Evolutionary conservation across 2,329 filamentous ascomycete genomes (phyloP), one percentile per base, ranked within the genome.

Genomic region (Talaromyces sp.): DNA sequence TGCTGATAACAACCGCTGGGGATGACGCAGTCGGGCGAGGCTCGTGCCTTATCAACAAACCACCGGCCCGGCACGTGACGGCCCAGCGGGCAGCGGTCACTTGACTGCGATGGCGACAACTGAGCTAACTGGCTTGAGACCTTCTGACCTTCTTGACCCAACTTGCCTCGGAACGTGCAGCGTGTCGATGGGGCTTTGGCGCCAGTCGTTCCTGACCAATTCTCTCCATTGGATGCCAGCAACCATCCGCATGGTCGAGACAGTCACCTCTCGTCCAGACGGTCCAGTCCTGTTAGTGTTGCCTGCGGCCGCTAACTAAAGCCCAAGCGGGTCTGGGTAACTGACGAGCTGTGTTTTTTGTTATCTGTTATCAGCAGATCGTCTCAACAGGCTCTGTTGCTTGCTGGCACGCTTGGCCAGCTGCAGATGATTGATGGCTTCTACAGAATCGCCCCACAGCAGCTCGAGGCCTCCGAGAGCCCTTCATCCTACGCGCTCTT

Each of bases 401-500:
- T 21, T 49, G 58, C 32, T 35, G 29, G 58, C 35, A 56, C 43
- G 31, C 41, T 52, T 43, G 24, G 14, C 43, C 50, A 31, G n/a
- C 51, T 54, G 52, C 13, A 67, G 64, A 62, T 60, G 17, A 21
- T n/a, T 26, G 60, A 72, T 69, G 66, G 70, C 70, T 49, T 65
- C 68, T 50, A 65, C 66, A 62, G 58, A 66, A 54, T 64, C 66
- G 46, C 29, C 53, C 19, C 66, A 67, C 31, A 60, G 67, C 68
- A 66, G 59, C 61, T 57, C 62, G 55, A 66, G 58, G 52, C 67
- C 67, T 59, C 66, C 70, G n/a, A 57, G 41, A 61, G 64, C 59
- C 51, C 61, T 70, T 51, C 67, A 71, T 63, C 60, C 69, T 17
- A 64, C 67, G 43, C 70, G 65, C 54, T 71, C 71, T 13, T 73